These are phyloP conservation scores for Yarrowia sp. DNA, from an alignment of 805 yeast genomes.

Conservation along the genomic window DNA sequence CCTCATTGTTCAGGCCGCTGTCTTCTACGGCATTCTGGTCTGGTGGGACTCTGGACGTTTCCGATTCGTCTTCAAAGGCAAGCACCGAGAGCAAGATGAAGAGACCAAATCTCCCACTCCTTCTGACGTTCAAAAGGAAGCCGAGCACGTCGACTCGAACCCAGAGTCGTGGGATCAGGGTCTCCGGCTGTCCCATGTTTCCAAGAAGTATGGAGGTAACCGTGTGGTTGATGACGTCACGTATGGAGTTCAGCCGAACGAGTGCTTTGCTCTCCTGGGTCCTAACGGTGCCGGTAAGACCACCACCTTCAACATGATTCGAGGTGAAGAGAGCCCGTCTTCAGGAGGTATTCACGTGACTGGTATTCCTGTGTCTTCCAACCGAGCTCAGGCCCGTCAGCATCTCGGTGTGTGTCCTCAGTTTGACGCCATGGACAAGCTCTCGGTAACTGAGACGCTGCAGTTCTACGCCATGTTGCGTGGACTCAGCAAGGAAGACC, in stretches of 20 bases:
- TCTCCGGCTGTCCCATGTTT: constrained; percentile 47
- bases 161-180: constrained; percentile 43
- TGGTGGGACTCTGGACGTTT: constrained; percentile 51
- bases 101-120: constrained; percentile 41
- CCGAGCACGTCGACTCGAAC: constrained; percentile 44
- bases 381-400: constrained; percentile 48
- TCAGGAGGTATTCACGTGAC: constrained; percentile 48
- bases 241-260: constrained; percentile 49
- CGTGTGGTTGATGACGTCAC: constrained; percentile 50
- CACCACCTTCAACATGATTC: constrained; percentile 51
- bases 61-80: constrained; percentile 40
- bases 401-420: constrained; percentile 52
- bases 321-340: constrained; percentile 49
- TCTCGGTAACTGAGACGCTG: constrained; percentile 49
- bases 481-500: constrained; percentile 44
- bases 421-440: constrained; percentile 52
- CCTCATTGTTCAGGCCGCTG: constrained; percentile 46
- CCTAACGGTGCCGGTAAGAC: constrained; percentile 53
- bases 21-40: constrained; percentile 44
- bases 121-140: constrained; percentile 45
- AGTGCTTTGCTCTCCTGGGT: constrained; percentile 51
- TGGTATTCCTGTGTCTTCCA: constrained; percentile 45
- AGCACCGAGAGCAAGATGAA: constrained; percentile 39
- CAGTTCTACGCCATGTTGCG: constrained; percentile 49
- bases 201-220: constrained; percentile 45